Conservation (phyloP, 768 basidiomycete species). For the Suillus bovinus region DNA sequence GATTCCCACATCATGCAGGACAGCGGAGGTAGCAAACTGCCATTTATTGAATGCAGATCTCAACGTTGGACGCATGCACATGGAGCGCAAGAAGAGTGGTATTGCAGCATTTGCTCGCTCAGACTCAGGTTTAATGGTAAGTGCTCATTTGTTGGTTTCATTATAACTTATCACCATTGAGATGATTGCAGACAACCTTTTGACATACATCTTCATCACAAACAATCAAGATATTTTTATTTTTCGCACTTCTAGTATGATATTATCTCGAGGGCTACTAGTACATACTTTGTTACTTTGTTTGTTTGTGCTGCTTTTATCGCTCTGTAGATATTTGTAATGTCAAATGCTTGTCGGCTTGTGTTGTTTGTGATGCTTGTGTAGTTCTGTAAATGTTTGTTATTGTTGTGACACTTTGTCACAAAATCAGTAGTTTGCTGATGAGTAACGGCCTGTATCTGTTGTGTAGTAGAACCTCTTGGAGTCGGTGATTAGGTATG, state of each 20-base stretch:
- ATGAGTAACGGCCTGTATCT: no score
- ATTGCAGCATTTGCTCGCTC: neutral
- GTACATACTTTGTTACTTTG: neutral
- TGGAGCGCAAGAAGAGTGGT: neutral
- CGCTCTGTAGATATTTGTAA: no score
- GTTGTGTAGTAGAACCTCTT: neutral
- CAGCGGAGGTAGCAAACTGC: neutral
- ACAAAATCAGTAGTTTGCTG: no score
- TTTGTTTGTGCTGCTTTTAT: neutral
- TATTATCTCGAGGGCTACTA: neutral
- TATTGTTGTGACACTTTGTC: neutral
- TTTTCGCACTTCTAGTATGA: neutral
- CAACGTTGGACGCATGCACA: neutral
- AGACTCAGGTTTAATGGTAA: neutral
- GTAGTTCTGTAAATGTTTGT: neutral
- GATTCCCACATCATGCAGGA: no score
- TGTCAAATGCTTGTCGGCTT: neutral
- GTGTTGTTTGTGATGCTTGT: no score
- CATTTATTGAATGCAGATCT: neutral
- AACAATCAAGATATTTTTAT: neutral
- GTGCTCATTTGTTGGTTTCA: neutral
- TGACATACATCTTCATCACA: neutral
- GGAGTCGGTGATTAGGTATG: slow-evolving; percentile 57
- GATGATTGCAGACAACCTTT: neutral
- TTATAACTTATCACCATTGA: neutral